Conservation (phyloP, 2,329 filamentous ascomycete species). For the Exophiala bonariae region DNA sequence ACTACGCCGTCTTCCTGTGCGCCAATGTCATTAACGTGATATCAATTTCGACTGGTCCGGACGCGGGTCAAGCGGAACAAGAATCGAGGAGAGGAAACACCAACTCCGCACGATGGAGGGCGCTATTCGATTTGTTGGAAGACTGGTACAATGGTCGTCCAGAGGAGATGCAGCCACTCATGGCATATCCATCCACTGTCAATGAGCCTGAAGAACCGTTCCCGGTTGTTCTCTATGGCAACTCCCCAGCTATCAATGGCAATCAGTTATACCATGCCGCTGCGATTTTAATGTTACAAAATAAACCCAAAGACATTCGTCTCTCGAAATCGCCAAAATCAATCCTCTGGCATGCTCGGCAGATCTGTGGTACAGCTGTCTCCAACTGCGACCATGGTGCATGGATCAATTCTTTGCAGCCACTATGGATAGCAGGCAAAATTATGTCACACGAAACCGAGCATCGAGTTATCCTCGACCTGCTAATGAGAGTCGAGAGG, state of each 20-base stretch:
- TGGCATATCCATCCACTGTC: background rate
- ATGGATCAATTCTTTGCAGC: background rate
- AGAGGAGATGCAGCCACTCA: conserved; percentile 2
- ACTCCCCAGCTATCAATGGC: background rate
- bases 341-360: conserved; percentile 2
- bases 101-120: background rate
- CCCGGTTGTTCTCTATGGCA: background rate
- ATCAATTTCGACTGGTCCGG: background rate
- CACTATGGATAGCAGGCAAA: conserved; percentile 1
- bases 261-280: conserved; percentile 5
- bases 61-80: background rate
- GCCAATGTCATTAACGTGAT: background rate
- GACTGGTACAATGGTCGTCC: conserved; percentile 2
- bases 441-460: background rate
- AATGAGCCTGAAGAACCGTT: background rate
- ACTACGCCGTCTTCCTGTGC: conserved; percentile 3
- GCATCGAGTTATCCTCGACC: background rate
- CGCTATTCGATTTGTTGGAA: background rate
- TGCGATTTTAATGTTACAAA: background rate
- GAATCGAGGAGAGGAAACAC: background rate
- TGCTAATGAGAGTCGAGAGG: background rate
- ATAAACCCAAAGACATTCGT: background rate
- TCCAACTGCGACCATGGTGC: conserved; percentile 1
- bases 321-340: background rate
- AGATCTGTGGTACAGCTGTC: conserved; percentile 1